phyloP scores from a whole-genome alignment of 768 basidiomycete species.

The Russula compacta region DNA sequence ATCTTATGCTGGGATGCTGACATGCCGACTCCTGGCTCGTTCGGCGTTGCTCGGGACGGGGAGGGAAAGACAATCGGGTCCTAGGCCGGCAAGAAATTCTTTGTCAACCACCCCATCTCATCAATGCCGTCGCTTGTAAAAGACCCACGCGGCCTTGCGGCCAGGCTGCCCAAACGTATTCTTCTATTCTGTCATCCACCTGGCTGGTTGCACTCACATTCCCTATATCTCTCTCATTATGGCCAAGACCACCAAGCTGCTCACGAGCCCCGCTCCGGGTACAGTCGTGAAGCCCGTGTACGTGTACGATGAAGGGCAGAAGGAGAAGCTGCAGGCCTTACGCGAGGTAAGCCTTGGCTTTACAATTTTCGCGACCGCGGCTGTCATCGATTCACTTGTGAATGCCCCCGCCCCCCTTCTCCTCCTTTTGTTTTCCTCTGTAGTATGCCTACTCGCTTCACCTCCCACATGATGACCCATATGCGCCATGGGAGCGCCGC shows the following conservation, averaged over 20 bases:
- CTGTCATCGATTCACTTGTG: neutral
- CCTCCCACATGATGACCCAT: conserved; percentile 60
- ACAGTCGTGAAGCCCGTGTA: conserved; percentile 46
- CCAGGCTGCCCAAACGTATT: neutral
- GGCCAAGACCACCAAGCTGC: conserved; percentile 37
- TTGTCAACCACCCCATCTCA: neutral
- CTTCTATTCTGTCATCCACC: neutral
- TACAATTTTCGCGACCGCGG: neutral
- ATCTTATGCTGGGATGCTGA: too few species aligned
- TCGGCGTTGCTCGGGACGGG: neutral
- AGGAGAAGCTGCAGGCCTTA: conserved; percentile 47
- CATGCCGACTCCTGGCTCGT: neutral
- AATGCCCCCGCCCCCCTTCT: neutral
- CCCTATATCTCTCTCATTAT: conserved; percentile 22
- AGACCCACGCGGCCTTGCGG: neutral
- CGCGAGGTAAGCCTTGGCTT: conserved; percentile 41
- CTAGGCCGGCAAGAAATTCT: neutral
- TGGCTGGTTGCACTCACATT: neutral
- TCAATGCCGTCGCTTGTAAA: conserved; percentile 5
- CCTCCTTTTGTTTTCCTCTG: neutral
- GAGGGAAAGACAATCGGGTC: neutral
- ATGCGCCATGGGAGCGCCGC: conserved; percentile 65
- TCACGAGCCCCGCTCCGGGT: conserved; percentile 46
- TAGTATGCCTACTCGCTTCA: conserved; percentile 62
- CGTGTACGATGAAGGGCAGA: conserved; percentile 56